A percentile compares a stretch with the other conserved stretches of the same genome.
Conservation (phyloP, 441 rosid species). For the Populus tomentosa region DNA sequence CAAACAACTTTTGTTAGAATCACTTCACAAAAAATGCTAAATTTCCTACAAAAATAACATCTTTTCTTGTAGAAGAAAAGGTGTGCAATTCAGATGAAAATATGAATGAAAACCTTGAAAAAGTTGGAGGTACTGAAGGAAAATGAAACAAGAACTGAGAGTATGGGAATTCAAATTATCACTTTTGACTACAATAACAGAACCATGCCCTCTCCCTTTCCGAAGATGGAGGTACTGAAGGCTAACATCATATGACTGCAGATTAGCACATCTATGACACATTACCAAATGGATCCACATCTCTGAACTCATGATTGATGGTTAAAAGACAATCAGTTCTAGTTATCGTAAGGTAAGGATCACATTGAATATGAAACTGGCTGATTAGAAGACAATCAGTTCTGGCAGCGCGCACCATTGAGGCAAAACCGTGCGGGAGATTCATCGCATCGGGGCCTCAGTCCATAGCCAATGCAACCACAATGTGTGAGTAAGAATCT, state of each 20-base stretch:
- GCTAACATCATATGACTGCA: neutral
- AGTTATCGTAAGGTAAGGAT: neutral
- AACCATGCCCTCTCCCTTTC: neutral
- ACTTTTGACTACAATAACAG: neutral
- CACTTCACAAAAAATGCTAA: neutral
- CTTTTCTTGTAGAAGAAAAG: neutral
- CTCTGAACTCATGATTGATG: neutral
- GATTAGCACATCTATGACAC: neutral
- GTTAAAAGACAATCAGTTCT: neutral
- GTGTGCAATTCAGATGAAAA: neutral
- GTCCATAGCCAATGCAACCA: conserved; percentile 17
- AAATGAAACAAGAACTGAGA: neutral
- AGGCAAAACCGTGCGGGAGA: conserved; percentile 13
- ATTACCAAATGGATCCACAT: neutral
- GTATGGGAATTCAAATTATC: neutral
- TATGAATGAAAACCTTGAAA: neutral
- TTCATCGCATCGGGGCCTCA: neutral
- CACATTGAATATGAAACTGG: neutral
- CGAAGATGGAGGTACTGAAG: neutral
- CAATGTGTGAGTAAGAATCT: conserved; percentile 19
- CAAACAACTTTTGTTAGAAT: neutral
- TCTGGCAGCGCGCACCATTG: neutral
- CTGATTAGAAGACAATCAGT: neutral
- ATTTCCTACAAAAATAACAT: neutral
- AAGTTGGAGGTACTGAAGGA: neutral